Evolutionary conservation across 73 alveolate species (phyloP).

Genomic region (Urostyla sp.): DNA sequence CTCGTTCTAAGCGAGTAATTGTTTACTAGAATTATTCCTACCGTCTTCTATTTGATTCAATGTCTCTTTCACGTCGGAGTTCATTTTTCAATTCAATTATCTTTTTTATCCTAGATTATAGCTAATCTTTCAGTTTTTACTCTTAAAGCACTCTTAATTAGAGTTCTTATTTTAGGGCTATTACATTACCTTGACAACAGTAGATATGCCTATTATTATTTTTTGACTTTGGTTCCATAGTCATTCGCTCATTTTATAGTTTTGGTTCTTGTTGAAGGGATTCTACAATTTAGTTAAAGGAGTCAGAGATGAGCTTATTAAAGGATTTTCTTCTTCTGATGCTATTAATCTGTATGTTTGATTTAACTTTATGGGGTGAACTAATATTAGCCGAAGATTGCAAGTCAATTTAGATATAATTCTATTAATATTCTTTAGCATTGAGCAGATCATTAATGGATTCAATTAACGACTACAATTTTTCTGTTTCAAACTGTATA

Average conservation of each 20-base stretch:
- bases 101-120: slow-evolving; percentile 25
- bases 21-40: slow-evolving; percentile 11
- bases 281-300: no score
- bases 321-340: no score
- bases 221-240: background rate
- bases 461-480: slow-evolving; percentile 21
- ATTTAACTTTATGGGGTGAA: no score
- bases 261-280: no score
- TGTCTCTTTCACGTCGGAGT: slow-evolving; percentile 37
- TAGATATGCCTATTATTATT: no score
- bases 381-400: no score
- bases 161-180: background rate
- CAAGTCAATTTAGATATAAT: no score
- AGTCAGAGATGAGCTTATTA: no score
- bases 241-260: background rate
- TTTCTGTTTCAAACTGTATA: slow-evolving; percentile 45
- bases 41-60: slow-evolving; percentile 2
- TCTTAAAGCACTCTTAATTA: slow-evolving; percentile 4
- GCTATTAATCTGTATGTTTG: no score
- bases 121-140: slow-evolving; percentile 30
- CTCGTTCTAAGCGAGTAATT: slow-evolving; percentile 7
- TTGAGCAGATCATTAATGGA: slow-evolving; percentile 10
- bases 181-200: background rate
- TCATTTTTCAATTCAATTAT: slow-evolving; percentile 25
- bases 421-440: background rate